phyloP scores from a whole-genome alignment of 2,329 filamentous ascomycete genomes.

The Penicillium nordicum region DNA sequence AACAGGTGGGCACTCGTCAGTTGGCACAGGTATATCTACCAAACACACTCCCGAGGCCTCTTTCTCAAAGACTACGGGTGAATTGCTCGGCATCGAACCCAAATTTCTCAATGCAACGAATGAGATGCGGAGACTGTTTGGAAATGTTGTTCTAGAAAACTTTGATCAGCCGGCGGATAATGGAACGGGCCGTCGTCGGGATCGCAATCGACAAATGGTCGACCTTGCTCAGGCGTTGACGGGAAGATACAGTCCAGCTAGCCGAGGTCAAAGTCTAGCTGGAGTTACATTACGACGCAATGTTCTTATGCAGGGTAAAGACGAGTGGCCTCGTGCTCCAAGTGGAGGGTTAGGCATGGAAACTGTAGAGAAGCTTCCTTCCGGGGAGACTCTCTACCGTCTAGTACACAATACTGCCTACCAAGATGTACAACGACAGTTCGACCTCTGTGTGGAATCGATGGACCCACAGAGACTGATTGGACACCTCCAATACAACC shows the following conservation, averaged over 20 bases:
- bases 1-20: constrained; percentile 34
- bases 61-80: constrained; percentile 43
- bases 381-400: constrained; percentile 68
- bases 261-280: constrained; percentile 61
- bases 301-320: constrained; percentile 79
- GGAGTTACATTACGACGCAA: constrained; percentile 73
- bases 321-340: constrained; percentile 77
- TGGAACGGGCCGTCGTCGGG: constrained; percentile 49
- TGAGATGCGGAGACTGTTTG: constrained; percentile 80
- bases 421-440: constrained; percentile 68
- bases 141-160: constrained; percentile 59
- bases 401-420: constrained; percentile 75
- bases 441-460: constrained; percentile 73
- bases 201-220: constrained; percentile 51
- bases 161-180: constrained; percentile 51
- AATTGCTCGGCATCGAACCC: constrained; percentile 61
- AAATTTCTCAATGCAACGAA: constrained; percentile 80
- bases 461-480: constrained; percentile 85
- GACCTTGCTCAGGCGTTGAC: constrained; percentile 55
- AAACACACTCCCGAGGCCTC: constrained; percentile 35
- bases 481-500: constrained; percentile 66
- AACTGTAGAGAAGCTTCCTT: constrained; percentile 52
- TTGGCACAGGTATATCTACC: constrained; percentile 21
- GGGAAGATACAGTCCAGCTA: constrained; percentile 52
- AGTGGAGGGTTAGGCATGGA: constrained; percentile 84